Percentiles rank a stretch among this genome's conserved stretches.
These are phyloP conservation scores for Fusarium anguioides DNA, from an alignment of 2,329 filamentous ascomycete species.

Conservation along the genomic window DNA sequence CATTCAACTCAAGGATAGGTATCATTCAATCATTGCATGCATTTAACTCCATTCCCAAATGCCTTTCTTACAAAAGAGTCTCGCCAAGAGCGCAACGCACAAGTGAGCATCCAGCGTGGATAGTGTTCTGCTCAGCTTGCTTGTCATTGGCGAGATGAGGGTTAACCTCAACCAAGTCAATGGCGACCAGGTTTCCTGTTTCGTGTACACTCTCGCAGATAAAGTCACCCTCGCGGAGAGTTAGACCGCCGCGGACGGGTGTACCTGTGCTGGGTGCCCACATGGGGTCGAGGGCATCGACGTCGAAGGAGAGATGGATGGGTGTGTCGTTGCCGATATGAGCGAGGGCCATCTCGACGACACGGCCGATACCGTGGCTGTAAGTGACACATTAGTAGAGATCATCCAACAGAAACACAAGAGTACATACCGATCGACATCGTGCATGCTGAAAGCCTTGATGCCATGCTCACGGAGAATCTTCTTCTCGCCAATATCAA, in stretches of 20 bases:
- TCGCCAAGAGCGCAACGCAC: slow-evolving; percentile 93
- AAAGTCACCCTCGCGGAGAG: slow-evolving; percentile 94
- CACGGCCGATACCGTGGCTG: slow-evolving; percentile 90
- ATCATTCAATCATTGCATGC: slow-evolving; percentile 22
- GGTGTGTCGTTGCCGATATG: slow-evolving; percentile 95
- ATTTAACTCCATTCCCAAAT: not conserved
- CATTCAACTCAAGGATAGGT: slow-evolving; percentile 47
- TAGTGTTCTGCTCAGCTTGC: slow-evolving; percentile 83
- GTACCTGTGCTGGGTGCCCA: slow-evolving; percentile 97
- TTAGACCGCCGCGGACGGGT: slow-evolving; percentile 91
- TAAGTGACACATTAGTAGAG: slow-evolving; percentile 11
- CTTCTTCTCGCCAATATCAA: slow-evolving; percentile 93
- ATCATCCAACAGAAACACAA: not conserved
- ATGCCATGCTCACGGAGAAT: slow-evolving; percentile 89
- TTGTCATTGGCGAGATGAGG: slow-evolving; percentile 72
- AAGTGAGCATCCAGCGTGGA: slow-evolving; percentile 89
- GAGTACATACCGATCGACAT: slow-evolving; percentile 80
- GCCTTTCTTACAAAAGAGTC: slow-evolving; percentile 75
- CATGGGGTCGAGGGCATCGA: slow-evolving; percentile 94
- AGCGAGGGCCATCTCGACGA: slow-evolving; percentile 98
- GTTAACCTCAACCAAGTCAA: slow-evolving; percentile 88
- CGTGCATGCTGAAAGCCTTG: slow-evolving; percentile 98
- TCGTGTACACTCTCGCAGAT: slow-evolving; percentile 90
- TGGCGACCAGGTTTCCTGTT: slow-evolving; percentile 80
- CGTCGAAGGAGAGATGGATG: slow-evolving; percentile 96